A percentile compares a stretch with the other conserved stretches of the same genome.
Evolutionary conservation across 2,329 filamentous ascomycete genomes (phyloP).

Genomic region (Hortaea werneckii): DNA sequence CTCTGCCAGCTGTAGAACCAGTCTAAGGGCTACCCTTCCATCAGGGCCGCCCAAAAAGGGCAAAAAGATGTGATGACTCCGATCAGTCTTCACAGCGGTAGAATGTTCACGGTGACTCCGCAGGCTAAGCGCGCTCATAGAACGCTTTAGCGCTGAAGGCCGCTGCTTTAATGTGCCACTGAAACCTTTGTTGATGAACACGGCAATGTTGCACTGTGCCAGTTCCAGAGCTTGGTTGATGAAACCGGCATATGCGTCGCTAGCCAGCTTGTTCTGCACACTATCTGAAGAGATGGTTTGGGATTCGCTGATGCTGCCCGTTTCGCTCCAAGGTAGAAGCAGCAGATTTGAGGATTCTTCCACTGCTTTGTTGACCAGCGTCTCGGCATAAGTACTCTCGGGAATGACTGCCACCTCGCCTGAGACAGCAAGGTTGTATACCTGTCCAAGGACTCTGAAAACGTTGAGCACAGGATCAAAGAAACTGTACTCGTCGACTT

Average conservation of each 20-base stretch:
- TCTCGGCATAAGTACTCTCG: constrained; percentile 67
- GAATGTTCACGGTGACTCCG: constrained; percentile 49
- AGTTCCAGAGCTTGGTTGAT: constrained; percentile 57
- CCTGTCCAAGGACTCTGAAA: constrained; percentile 76
- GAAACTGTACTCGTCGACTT: constrained; percentile 57
- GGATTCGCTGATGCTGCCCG: constrained; percentile 63
- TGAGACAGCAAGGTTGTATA: constrained; percentile 73
- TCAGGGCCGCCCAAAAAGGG: constrained; percentile 80
- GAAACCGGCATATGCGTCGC: constrained; percentile 60
- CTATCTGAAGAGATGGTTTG: constrained; percentile 40
- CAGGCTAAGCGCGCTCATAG: constrained; percentile 49
- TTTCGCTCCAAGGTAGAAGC: constrained; percentile 83
- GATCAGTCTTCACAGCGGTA: constrained; percentile 51
- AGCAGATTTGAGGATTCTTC: constrained; percentile 53
- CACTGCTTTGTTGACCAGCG: constrained; percentile 54
- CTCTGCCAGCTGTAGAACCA: constrained; percentile 75
- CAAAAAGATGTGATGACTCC: constrained; percentile 73
- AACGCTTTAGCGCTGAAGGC: constrained; percentile 35
- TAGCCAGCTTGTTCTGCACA: constrained; percentile 50
- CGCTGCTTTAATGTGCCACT: constrained; percentile 35
- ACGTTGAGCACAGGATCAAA: constrained; percentile 80
- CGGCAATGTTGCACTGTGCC: constrained; percentile 57
- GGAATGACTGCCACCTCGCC: constrained; percentile 74
- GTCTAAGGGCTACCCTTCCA: constrained; percentile 65
- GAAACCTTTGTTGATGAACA: constrained; percentile 68